phyloP scores from a whole-genome alignment of 1,139 yeast genomes.

The Dujonia santamariae region DNA sequence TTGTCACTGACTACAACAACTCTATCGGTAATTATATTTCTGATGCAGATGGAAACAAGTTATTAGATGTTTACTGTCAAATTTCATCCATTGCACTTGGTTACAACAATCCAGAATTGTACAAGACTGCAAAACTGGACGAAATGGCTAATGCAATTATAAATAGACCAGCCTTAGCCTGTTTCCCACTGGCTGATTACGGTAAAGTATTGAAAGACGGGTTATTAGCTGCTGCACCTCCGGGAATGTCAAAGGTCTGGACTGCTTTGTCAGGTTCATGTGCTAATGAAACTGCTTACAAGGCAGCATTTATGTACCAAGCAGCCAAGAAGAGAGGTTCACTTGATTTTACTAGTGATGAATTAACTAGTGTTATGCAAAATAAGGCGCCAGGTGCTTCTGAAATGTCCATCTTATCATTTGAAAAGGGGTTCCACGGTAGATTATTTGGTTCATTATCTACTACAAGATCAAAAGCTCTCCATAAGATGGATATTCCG shows the following conservation, averaged over 20 bases:
- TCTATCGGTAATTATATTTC: conserved; percentile 69
- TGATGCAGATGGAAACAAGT: conserved; percentile 67
- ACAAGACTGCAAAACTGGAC: conserved; percentile 57
- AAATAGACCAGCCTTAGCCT: conserved; percentile 74
- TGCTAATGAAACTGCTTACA: conserved; percentile 75
- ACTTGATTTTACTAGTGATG: conserved; percentile 52
- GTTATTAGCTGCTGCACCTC: conserved; percentile 65
- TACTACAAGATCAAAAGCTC: conserved; percentile 70
- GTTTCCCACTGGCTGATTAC: conserved; percentile 64
- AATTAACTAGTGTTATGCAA: conserved; percentile 59
- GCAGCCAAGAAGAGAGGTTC: conserved; percentile 57
- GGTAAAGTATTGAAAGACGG: conserved; percentile 50
- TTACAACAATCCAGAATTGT: conserved; percentile 69
- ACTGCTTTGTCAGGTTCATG: conserved; percentile 71
- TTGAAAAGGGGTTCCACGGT: conserved; percentile 74
- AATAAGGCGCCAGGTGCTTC: conserved; percentile 69
- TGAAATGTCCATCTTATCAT: conserved; percentile 63
- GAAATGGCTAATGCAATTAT: conserved; percentile 67
- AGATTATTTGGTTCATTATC: conserved; percentile 72
- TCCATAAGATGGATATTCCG: conserved; percentile 73
- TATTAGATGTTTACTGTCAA: conserved; percentile 67
- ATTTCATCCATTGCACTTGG: conserved; percentile 75
- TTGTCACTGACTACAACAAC: conserved; percentile 62
- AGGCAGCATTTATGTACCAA: conserved; percentile 76
- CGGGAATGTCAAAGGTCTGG: conserved; percentile 64